Evolutionary conservation across 441 rosid species (phyloP).

Genomic region (Pelargonium myrrhifolium): DNA sequence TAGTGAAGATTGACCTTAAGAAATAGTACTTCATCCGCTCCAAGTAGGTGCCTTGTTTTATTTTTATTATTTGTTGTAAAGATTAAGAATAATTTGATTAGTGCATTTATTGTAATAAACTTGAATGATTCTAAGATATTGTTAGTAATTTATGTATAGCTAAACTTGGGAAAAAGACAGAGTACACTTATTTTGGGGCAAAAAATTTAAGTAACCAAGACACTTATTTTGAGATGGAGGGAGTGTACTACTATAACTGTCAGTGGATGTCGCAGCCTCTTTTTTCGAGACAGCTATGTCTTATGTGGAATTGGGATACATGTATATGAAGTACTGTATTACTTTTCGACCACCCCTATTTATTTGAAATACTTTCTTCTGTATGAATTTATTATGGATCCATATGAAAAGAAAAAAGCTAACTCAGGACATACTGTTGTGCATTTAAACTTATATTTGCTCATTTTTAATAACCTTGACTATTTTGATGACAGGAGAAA

Average conservation of each 20-base stretch:
- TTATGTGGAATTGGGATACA: background rate
- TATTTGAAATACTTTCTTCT: background rate
- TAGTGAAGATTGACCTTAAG: background rate
- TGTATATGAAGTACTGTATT: background rate
- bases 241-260: background rate
- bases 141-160: too few relatives aligned
- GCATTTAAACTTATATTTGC: background rate
- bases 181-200: too few relatives aligned
- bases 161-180: too few relatives aligned
- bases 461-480: background rate
- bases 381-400: background rate
- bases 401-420: background rate
- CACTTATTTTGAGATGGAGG: too few relatives aligned
- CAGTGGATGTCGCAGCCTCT: background rate
- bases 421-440: background rate
- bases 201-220: too few relatives aligned
- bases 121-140: too few relatives aligned
- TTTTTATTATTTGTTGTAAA: too few relatives aligned
- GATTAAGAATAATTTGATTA: too few relatives aligned
- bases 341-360: background rate
- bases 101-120: too few relatives aligned
- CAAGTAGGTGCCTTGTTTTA: too few relatives aligned
- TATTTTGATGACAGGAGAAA: background rate
- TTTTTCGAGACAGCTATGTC: background rate
- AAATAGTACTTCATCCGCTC: background rate